A percentile compares a stretch with the other conserved stretches of the same genome.
phyloP scores from a whole-genome alignment of 139 green algal genomes.

The Volvox africanus region DNA sequence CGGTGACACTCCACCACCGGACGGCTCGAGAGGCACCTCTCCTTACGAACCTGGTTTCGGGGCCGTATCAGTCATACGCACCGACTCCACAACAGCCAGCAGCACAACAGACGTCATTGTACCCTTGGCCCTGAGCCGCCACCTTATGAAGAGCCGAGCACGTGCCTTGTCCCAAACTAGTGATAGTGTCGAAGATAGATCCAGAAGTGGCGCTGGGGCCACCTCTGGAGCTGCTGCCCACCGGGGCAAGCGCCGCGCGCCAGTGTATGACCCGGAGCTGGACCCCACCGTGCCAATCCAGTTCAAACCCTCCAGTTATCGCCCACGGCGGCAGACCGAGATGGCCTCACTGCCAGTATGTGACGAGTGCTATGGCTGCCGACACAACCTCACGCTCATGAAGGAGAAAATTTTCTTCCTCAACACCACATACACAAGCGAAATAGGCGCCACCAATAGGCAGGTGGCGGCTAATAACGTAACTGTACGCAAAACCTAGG shows the following conservation, averaged over 20 bases:
- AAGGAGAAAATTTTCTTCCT: not conserved
- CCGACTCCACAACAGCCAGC: not conserved
- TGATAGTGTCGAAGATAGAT: too few species aligned
- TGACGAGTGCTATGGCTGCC: conserved; percentile 55
- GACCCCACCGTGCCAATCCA: conserved; percentile 33
- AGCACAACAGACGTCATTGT: too few species aligned
- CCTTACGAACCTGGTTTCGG: too few species aligned
- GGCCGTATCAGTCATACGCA: not conserved
- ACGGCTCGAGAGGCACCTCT: not conserved
- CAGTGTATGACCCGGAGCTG: conserved; percentile 25
- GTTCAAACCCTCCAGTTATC: conserved; percentile 29
- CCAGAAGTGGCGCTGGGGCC: too few species aligned
- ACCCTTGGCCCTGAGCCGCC: too few species aligned
- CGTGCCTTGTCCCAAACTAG: too few species aligned
- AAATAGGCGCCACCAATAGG: conserved; percentile 48
- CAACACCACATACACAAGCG: conserved; percentile 41
- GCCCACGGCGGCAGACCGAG: not conserved
- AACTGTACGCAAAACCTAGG: too few species aligned
- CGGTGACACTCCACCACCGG: conserved; percentile 15
- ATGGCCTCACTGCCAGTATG: conserved; percentile 38
- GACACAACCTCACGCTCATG: conserved; percentile 46
- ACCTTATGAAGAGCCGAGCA: too few species aligned
- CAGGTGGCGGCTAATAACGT: not conserved
- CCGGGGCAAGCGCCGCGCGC: too few species aligned
- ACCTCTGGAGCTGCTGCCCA: too few species aligned